phyloP scores from a whole-genome alignment of 805 yeast species.

The Saturnispora zaruensis region DNA sequence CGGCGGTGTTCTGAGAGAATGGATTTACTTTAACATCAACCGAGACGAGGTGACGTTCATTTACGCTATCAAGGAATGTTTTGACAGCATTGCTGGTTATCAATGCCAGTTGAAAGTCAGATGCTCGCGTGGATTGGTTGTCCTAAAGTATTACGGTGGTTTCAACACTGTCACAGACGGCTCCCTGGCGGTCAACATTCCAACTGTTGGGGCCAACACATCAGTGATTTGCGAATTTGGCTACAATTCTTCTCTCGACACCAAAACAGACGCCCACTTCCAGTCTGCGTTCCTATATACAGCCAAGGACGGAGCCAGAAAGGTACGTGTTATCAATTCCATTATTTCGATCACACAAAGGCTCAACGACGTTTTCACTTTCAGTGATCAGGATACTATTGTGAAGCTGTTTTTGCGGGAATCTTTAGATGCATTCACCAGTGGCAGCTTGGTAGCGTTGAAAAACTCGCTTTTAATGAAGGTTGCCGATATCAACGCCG shows the following conservation, averaged over 20 bases:
- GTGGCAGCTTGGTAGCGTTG: slow-evolving; percentile 30
- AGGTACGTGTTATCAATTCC: slow-evolving; percentile 78
- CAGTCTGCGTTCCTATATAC: slow-evolving; percentile 88
- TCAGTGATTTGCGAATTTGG: slow-evolving; percentile 62
- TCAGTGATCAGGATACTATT: slow-evolving; percentile 68
- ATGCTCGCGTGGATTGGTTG: slow-evolving; percentile 80
- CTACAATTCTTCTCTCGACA: slow-evolving; percentile 66
- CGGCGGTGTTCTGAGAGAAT: slow-evolving; percentile 62
- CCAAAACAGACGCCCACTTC: slow-evolving; percentile 74
- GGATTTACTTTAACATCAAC: slow-evolving; percentile 56
- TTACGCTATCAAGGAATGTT: slow-evolving; percentile 48
- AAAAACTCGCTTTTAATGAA: slow-evolving; percentile 31
- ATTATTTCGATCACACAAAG: slow-evolving; percentile 76
- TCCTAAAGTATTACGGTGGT: slow-evolving; percentile 63
- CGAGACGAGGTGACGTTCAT: slow-evolving; percentile 60
- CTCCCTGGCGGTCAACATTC: slow-evolving; percentile 19
- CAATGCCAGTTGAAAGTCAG: slow-evolving; percentile 80
- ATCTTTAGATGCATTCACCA: slow-evolving; percentile 31
- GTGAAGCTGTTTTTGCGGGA: slow-evolving; percentile 47
- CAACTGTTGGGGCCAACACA: slow-evolving; percentile 38
- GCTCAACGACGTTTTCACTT: slow-evolving; percentile 63
- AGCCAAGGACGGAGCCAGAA: slow-evolving; percentile 62
- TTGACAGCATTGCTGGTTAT: slow-evolving; percentile 51
- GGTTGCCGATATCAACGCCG: slow-evolving; percentile 47
- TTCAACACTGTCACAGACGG: slow-evolving; percentile 33